Conservation (phyloP, 805 yeast genomes). For the Nakazawaea wickerhamii region DNA sequence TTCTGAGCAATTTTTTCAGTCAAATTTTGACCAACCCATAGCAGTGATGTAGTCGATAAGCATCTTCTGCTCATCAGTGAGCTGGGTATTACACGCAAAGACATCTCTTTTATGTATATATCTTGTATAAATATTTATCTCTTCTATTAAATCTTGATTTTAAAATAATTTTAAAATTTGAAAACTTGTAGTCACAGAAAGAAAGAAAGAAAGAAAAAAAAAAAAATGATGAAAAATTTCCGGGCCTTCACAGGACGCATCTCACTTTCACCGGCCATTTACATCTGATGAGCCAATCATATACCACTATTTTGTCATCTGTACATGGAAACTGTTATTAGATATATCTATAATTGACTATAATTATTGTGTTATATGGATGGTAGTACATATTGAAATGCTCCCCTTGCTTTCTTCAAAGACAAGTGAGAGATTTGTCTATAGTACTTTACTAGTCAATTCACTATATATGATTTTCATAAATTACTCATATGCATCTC, state of each 20-base stretch:
- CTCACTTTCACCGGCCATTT: not conserved
- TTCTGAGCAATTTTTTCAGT: slow-evolving; percentile 95
- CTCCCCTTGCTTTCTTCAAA: too few species aligned
- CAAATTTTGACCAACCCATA: slow-evolving; percentile 63
- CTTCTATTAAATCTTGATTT: too few species aligned
- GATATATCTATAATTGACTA: too few species aligned
- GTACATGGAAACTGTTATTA: not conserved
- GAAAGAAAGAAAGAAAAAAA: not conserved
- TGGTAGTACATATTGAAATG: too few species aligned
- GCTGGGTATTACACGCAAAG: not conserved
- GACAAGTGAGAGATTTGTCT: too few species aligned
- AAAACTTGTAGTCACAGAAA: not conserved
- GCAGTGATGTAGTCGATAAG: slow-evolving; percentile 9
- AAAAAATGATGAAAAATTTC: not conserved
- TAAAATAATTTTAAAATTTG: too few species aligned
- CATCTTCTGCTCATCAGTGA: slow-evolving; percentile 11
- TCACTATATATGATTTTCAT: too few species aligned
- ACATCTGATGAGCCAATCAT: not conserved
- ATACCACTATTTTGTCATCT: not conserved
- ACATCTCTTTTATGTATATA: not conserved
- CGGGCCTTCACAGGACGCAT: slow-evolving; percentile 8
- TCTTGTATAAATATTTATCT: not conserved
- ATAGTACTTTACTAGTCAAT: too few species aligned
- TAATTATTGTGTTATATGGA: too few species aligned
- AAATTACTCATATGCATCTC: too few species aligned